Base-by-base conservation (phyloP, 2,329 filamentous ascomycete genomes). In the Tolypocladium endophyticum region DNA sequence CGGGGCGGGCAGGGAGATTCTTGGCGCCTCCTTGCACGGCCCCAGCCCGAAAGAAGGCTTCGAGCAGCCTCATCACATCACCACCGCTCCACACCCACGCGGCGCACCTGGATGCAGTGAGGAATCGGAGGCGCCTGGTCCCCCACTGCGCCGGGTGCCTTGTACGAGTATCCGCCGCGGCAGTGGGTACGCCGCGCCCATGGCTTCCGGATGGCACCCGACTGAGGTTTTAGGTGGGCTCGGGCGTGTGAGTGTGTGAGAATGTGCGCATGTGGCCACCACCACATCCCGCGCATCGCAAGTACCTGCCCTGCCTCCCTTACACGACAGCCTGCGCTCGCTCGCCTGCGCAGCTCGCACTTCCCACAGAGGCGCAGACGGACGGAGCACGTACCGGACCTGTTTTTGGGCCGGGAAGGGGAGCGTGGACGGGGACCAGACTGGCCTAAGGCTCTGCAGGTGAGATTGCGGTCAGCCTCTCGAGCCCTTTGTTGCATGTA, bases 241-340 rank as follows among this genome's bases (percentile, higher is more conserved):
- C 33, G 30, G 30, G 47, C 1, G 50, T 35, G 30, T 33, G 47
- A 23, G 50, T 9, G 50, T 28, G 43, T 12, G 36, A 12, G 20
- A 45, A n/a, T 12, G 43, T n/a, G 47, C 47, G 47, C 54, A 20
- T 56, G 55, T 33, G 55, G 36, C 36, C 39, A n/a, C 55, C 55
- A 56, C 55, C 38, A 56, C 55, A 23, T 43, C 55, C 55, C 55
- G 38, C 55, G 55, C 55, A 43, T 56, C 55, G 38, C 55, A n/a
- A 11, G 36, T 56, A 30, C 33, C 23, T 38, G 36, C 38, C 33
- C 23, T 38, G 36, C 38, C 35, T 41, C 36, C 55, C 55, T 56
- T 30, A 35, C 30, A 53, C 50, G 28, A 30, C 47, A n/a, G 28
- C 20, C 23, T 16, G 45, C 23, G 43, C 23, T 6, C 23, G 43